A percentile compares a stretch with the other conserved stretches of the same genome.
These are phyloP conservation scores for Fusarium sp. DNA, from an alignment of 2,329 filamentous ascomycete genomes.

Conservation along the genomic window DNA sequence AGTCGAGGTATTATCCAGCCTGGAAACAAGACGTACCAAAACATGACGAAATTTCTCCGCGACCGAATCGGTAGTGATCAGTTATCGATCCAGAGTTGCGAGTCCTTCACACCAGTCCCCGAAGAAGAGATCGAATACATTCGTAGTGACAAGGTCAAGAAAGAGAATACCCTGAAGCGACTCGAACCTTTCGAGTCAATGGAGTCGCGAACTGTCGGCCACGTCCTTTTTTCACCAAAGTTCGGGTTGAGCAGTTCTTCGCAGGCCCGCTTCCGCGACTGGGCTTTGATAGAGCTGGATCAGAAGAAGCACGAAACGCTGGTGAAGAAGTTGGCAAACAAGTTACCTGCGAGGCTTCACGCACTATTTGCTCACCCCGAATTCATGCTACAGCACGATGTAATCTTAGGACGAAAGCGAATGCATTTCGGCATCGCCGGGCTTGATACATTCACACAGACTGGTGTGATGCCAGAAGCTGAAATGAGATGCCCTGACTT, in stretches of 20 bases:
- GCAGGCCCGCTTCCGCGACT: not conserved
- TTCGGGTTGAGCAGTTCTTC: not conserved
- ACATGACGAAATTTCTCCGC: rapidly evolving
- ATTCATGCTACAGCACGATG: not conserved
- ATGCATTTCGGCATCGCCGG: rapidly evolving
- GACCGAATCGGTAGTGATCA: rapidly evolving
- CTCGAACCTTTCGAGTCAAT: not conserved
- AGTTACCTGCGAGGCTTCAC: not conserved
- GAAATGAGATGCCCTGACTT: not conserved
- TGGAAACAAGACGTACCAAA: not conserved
- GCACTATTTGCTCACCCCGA: too few relatives aligned
- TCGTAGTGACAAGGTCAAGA: rapidly evolving
- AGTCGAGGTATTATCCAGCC: not conserved
- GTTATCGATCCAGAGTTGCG: rapidly evolving
- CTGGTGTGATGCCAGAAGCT: not conserved
- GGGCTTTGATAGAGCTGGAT: not conserved
- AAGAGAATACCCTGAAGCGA: rapidly evolving
- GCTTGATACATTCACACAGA: rapidly evolving
- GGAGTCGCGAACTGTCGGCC: not conserved
- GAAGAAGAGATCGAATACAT: rapidly evolving
- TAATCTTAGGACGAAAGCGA: not conserved
- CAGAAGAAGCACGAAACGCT: not conserved
- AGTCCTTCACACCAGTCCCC: rapidly evolving
- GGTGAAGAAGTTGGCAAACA: rapidly evolving
- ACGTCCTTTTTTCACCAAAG: not conserved